Percentiles rank a stretch among this genome's conserved stretches.
These are phyloP conservation scores for Geoglossum glabrum DNA, from an alignment of 495 filamentous ascomycete species.

Conservation along the genomic window DNA sequence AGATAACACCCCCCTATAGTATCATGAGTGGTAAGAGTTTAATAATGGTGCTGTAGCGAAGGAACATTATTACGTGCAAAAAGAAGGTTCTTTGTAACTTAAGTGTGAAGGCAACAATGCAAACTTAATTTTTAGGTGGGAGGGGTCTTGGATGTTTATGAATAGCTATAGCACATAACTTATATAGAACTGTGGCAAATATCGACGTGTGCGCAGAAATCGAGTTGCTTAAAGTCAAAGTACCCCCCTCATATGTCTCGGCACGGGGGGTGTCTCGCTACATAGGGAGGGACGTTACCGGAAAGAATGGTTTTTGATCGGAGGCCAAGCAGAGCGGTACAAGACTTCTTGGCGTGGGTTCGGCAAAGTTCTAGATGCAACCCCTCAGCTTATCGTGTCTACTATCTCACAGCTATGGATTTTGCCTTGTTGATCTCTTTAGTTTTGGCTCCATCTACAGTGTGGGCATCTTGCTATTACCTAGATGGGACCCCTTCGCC, in stretches of 20 bases:
- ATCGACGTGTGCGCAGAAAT: slow-evolving; percentile 7
- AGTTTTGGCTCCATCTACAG: no score
- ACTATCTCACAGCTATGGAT: no score
- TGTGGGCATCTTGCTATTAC: no score
- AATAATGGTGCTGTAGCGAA: slow-evolving; percentile 5
- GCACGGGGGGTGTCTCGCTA: neutral
- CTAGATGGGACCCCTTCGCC: no score
- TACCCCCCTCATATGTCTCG: neutral
- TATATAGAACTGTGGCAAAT: slow-evolving; percentile 9
- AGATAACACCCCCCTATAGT: neutral
- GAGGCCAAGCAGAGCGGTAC: no score
- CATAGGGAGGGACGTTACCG: no score
- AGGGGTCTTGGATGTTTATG: slow-evolving; percentile 5
- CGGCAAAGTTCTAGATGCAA: no score
- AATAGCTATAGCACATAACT: slow-evolving; percentile 9
- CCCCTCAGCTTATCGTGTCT: no score
- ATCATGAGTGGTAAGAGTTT: neutral
- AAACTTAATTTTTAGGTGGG: slow-evolving; percentile 8
- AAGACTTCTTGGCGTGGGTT: no score
- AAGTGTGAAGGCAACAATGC: slow-evolving; percentile 9
- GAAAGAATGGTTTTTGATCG: no score
- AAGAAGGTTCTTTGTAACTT: slow-evolving; percentile 9
- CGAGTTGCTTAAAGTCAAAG: slow-evolving; percentile 4
- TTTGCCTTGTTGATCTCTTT: no score
- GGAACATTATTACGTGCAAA: slow-evolving; percentile 7